Percentiles rank a stretch among this genome's conserved stretches.
Conservation (phyloP, 2,329 filamentous ascomycete species). For the Exserohilum turcica region DNA sequence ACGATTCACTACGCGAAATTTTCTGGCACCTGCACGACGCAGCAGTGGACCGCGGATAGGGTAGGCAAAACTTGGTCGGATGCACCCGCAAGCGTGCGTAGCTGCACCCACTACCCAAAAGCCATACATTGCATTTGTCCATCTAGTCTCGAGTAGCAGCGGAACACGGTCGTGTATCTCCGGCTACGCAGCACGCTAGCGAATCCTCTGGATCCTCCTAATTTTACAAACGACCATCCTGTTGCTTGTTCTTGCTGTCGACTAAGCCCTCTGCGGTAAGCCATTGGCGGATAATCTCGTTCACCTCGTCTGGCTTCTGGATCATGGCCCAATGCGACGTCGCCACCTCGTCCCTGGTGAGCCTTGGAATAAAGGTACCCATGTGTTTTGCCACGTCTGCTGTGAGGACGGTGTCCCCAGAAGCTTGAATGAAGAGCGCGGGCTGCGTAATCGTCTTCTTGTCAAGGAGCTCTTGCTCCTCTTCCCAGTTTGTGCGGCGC, state of each 20-base stretch:
- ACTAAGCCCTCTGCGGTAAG: conserved; percentile 61
- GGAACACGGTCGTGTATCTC: background rate
- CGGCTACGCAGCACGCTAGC: background rate
- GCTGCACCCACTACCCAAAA: background rate
- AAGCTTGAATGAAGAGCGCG: conserved; percentile 75
- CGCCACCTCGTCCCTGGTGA: conserved; percentile 70
- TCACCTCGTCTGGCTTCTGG: conserved; percentile 73
- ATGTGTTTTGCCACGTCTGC: conserved; percentile 73
- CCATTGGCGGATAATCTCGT: conserved; percentile 71
- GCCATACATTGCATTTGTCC: background rate
- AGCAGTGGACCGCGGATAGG: no score
- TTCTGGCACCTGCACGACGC: no score
- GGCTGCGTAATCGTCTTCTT: conserved; percentile 51
- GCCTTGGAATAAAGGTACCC: conserved; percentile 67
- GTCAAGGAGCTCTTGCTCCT: conserved; percentile 61
- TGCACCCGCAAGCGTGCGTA: no score
- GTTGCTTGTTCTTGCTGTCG: conserved; percentile 9
- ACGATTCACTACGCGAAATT: no score
- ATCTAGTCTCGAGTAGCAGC: background rate
- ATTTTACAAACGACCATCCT: conserved; percentile 52
- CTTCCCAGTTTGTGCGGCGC: conserved; percentile 72
- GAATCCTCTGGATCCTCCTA: background rate
- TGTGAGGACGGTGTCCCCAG: conserved; percentile 72
- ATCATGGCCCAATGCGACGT: conserved; percentile 82
- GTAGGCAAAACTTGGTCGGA: no score